Percentiles rank a stretch among this genome's conserved stretches.
Evolutionary conservation across 352 stramenopile species (phyloP).

Genomic region (Globisporangium ultimum): DNA sequence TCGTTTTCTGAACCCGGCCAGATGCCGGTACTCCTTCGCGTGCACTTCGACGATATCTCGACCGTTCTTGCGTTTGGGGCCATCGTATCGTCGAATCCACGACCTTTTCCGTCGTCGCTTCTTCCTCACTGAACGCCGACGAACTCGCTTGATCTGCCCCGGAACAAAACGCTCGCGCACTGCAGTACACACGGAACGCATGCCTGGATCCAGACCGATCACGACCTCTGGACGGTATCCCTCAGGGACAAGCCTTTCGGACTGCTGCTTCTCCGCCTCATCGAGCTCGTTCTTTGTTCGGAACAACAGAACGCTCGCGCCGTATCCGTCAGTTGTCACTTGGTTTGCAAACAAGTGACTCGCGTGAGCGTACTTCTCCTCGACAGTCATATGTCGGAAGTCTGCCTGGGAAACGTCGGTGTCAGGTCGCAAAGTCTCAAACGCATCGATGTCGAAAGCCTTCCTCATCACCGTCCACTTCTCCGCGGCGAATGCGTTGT

Average conservation of each 20-base stretch:
- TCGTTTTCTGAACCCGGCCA: constrained; percentile 14
- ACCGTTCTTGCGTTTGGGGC: constrained; percentile 6
- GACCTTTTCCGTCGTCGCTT: not conserved
- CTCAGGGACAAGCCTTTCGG: not conserved
- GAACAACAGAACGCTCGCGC: constrained; percentile 12
- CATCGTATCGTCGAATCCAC: constrained; percentile 12
- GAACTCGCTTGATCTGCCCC: not conserved
- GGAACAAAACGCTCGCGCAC: constrained; percentile 10
- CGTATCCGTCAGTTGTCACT: constrained; percentile 15
- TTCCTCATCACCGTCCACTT: constrained; percentile 12
- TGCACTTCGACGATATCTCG: constrained; percentile 13
- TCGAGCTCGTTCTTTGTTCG: constrained; percentile 12
- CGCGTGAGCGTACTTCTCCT: constrained; percentile 13
- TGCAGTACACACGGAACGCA: constrained; percentile 11
- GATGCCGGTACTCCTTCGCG: constrained; percentile 12
- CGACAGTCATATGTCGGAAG: not conserved
- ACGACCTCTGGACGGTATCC: constrained; percentile 12
- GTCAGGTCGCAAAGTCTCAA: constrained; percentile 10
- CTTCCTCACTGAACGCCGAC: not conserved
- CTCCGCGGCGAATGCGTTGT: not conserved
- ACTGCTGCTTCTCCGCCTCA: constrained; percentile 1
- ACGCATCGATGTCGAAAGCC: constrained; percentile 6
- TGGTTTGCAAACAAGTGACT: constrained; percentile 19
- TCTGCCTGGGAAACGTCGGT: constrained; percentile 6
- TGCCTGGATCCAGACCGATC: constrained; percentile 15